Conservation (phyloP, 306 rosid genomes). For the Heteromeles arbutifolia region DNA sequence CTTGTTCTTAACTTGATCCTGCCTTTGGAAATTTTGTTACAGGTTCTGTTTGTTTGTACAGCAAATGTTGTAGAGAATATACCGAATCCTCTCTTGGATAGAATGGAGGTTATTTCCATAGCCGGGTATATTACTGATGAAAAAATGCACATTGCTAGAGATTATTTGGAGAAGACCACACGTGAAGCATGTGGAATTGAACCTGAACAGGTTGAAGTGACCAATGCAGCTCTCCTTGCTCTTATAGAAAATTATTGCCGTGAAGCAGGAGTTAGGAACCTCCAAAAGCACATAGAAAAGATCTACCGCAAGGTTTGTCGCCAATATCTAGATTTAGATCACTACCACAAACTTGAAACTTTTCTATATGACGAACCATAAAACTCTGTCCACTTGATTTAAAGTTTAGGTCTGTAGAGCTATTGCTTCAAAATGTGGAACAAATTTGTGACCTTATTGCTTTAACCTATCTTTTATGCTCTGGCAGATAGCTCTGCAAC, state of each 20-base stretch:
- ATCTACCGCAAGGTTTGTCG: constrained; percentile 81
- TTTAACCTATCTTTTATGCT: constrained; percentile 25
- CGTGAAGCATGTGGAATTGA: constrained; percentile 92
- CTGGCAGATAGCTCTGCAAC: constrained; percentile 84
- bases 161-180: constrained; percentile 87
- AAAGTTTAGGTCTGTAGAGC: not conserved
- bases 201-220: constrained; percentile 89
- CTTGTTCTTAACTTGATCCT: constrained; percentile 8
- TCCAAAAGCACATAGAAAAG: constrained; percentile 92
- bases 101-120: constrained; percentile 92
- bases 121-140: constrained; percentile 98
- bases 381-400: not conserved
- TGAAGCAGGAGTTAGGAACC: constrained; percentile 92
- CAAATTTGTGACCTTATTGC: constrained; percentile 1
- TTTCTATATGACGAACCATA: not conserved
- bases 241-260: constrained; percentile 86
- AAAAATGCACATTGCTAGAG: constrained; percentile 97
- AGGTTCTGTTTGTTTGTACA: constrained; percentile 99
- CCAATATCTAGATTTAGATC: not conserved
- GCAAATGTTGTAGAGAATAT: constrained; percentile 89
- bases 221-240: constrained; percentile 78
- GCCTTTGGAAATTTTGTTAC: constrained; percentile 30
- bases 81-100: constrained; percentile 89
- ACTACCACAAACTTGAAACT: constrained; percentile 1
- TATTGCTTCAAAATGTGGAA: not conserved